Percentiles rank a stretch among this genome's conserved stretches.
phyloP scores from a whole-genome alignment of 495 filamentous ascomycete species.

The Cercophora sp. region DNA sequence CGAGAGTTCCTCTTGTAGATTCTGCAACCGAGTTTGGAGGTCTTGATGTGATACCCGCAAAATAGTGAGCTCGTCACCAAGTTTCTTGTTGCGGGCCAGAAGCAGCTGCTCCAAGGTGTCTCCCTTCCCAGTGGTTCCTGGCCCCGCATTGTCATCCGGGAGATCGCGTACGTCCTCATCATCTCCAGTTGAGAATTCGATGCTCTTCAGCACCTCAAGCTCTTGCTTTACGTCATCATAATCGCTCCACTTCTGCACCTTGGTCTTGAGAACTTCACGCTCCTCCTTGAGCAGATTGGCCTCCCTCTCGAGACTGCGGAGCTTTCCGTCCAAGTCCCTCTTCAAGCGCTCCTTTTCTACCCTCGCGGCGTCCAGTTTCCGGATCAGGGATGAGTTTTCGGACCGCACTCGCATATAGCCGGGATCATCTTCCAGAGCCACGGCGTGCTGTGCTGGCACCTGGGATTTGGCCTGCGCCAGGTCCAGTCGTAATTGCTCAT shows the following conservation, averaged over 20 bases:
- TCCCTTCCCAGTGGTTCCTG: slow-evolving; percentile 55
- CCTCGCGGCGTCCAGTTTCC: slow-evolving; percentile 76
- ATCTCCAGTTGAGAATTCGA: slow-evolving; percentile 89
- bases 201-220: slow-evolving; percentile 93
- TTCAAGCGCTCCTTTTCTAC: slow-evolving; percentile 78
- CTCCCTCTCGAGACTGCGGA: slow-evolving; percentile 71
- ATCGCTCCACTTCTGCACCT: slow-evolving; percentile 84
- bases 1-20: slow-evolving; percentile 77
- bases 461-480: slow-evolving; percentile 83
- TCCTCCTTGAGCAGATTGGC: slow-evolving; percentile 61
- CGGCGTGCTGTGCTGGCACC: slow-evolving; percentile 53
- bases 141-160: slow-evolving; percentile 44
- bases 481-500: slow-evolving; percentile 88
- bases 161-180: slow-evolving; percentile 60
- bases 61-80: slow-evolving; percentile 88
- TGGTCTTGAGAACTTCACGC: slow-evolving; percentile 65
- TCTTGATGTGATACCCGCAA: slow-evolving; percentile 93
- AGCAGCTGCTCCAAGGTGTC: slow-evolving; percentile 88
- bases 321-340: slow-evolving; percentile 65
- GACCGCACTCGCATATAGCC: slow-evolving; percentile 78
- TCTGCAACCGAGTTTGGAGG: slow-evolving; percentile 73
- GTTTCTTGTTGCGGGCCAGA: slow-evolving; percentile 89
- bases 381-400: slow-evolving; percentile 85
- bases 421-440: slow-evolving; percentile 77
- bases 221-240: slow-evolving; percentile 96